Percentiles rank a stretch among this genome's conserved stretches.
These are phyloP conservation scores for Sinapis alba DNA, from an alignment of 441 rosid species.

Conservation along the genomic window DNA sequence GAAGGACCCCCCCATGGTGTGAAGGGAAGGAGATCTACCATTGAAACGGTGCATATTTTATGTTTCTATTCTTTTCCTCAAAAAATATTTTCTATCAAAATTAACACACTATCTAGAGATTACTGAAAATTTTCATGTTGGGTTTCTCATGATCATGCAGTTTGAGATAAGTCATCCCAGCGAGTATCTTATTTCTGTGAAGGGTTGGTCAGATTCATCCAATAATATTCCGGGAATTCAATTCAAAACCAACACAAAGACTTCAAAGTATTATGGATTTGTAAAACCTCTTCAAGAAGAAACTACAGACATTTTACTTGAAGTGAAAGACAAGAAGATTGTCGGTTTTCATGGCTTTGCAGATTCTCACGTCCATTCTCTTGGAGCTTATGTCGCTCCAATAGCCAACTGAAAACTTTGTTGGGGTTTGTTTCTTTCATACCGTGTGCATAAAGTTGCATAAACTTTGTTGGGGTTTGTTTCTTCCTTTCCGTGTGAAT, in stretches of 20 bases:
- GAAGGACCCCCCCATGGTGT: conserved; percentile 11
- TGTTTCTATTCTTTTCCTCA: neutral
- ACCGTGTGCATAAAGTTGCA: conserved; percentile 1
- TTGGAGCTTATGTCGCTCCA: conserved; percentile 32
- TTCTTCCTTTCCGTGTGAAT: neutral
- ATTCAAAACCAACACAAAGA: conserved; percentile 24
- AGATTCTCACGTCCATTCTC: conserved; percentile 11
- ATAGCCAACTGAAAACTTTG: neutral
- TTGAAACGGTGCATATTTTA: neutral
- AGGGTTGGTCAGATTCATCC: conserved; percentile 20
- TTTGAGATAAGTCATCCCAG: neutral
- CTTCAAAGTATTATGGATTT: neutral
- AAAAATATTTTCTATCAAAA: neutral
- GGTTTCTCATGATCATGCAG: conserved; percentile 6
- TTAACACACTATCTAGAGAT: neutral
- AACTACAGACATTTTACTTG: conserved; percentile 21
- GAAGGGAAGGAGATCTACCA: neutral
- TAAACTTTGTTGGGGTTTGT: neutral
- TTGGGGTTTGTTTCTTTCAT: neutral
- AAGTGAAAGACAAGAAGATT: conserved; percentile 33
- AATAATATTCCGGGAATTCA: conserved; percentile 18
- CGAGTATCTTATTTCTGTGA: conserved; percentile 23
- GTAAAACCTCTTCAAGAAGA: neutral
- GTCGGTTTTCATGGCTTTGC: conserved; percentile 30
- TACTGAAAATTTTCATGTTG: neutral